Conservation (phyloP, 768 basidiomycete species). For the Clavaria fumosa region DNA sequence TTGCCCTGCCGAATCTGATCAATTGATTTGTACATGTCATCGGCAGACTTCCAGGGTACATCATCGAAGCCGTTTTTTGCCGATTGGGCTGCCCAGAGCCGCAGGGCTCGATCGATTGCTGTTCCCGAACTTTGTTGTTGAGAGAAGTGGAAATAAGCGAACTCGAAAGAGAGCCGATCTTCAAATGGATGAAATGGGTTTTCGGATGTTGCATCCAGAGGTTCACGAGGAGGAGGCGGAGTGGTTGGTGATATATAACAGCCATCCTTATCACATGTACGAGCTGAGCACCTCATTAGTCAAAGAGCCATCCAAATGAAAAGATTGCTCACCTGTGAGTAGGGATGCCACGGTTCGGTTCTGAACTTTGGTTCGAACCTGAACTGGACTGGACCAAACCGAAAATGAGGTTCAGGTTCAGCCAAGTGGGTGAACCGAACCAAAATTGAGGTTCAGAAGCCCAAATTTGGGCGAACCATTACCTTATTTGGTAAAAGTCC, state of each 20-base stretch:
- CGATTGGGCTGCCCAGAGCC: constrained; percentile 15
- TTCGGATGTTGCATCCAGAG: not conserved
- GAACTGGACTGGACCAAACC: too few relatives aligned
- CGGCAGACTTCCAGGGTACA: constrained; percentile 12
- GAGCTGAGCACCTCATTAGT: too few relatives aligned
- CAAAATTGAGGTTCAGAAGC: too few relatives aligned
- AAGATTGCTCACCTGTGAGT: too few relatives aligned
- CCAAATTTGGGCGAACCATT: too few relatives aligned
- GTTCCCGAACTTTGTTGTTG: constrained; percentile 13
- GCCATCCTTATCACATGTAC: too few relatives aligned
- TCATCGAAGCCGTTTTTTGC: constrained; percentile 7
- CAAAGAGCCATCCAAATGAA: too few relatives aligned
- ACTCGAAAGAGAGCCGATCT: constrained; percentile 16
- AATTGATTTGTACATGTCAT: constrained; percentile 15
- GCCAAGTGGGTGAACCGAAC: too few relatives aligned
- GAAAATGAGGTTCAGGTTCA: too few relatives aligned
- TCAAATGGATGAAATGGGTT: constrained; percentile 17
- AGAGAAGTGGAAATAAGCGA: constrained; percentile 16
- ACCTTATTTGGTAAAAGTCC: too few relatives aligned
- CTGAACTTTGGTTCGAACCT: too few relatives aligned
- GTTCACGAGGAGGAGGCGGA: constrained; percentile 2
- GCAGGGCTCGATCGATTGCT: constrained; percentile 12
- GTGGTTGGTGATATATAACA: not conserved
- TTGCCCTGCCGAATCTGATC: constrained; percentile 13
- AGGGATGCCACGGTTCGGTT: too few relatives aligned